These are phyloP conservation scores for Lactarius evosmus DNA, from an alignment of 768 basidiomycete genomes.

Conservation along the genomic window DNA sequence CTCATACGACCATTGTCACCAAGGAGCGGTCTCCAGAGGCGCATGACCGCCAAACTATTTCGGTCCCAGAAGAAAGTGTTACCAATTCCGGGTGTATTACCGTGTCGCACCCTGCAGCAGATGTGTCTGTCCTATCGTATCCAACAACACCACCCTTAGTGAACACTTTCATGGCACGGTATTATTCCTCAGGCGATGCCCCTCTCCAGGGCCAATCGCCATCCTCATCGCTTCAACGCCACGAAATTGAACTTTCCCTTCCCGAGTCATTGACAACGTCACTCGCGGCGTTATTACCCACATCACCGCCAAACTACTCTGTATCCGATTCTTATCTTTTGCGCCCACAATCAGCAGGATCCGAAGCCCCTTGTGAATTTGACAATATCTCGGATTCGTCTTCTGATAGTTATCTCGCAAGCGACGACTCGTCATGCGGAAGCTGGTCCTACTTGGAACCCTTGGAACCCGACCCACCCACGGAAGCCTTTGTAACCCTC, in stretches of 20 bases:
- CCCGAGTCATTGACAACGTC: background rate
- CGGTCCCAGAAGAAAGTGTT: background rate
- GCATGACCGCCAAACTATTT: background rate
- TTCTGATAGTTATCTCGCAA: conserved; percentile 5
- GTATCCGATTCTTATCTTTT: background rate
- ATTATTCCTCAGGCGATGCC: background rate
- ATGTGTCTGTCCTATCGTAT: background rate
- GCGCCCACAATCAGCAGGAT: background rate
- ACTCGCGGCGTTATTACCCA: background rate
- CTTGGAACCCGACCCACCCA: conserved; percentile 1
- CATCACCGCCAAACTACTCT: background rate
- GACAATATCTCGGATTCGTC: conserved; percentile 11
- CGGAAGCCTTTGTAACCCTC: background rate
- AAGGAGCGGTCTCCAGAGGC: background rate
- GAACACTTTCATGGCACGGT: background rate
- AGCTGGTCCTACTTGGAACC: conserved; percentile 8
- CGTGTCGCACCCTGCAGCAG: background rate
- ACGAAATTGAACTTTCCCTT: background rate
- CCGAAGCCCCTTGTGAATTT: background rate
- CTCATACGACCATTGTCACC: background rate
- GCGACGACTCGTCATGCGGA: background rate
- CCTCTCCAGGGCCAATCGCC: background rate
- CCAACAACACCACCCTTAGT: background rate
- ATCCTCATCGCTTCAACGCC: background rate
- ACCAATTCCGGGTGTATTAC: background rate